Base-by-base conservation (phyloP, 2,329 filamentous ascomycete species). In the Monilinia fructigena region DNA sequence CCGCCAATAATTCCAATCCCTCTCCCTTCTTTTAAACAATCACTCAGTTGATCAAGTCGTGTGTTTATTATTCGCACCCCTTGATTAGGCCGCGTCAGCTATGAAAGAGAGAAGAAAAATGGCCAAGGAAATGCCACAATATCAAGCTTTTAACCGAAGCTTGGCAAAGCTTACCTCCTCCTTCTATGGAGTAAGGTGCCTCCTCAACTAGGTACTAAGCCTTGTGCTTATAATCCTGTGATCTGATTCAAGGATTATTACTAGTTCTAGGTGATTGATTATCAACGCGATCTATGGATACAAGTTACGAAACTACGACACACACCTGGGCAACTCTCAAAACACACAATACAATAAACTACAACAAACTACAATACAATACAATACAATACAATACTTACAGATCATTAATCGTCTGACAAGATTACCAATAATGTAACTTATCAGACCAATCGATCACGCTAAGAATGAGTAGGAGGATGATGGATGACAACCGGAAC, bases 1-100 rank as follows among this genome's bases (percentile, higher is more conserved):
- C 31, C 31, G 47, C 40, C 40, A 47, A 58, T 58, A n/a, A 45
- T 58, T 12, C 55, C 45, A 26, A 58, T 45, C 4, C 5, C 48
- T 4, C n/a, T 8, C 31, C 31, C 31, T 8, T 35, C 31, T 35
- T 6, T 35, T 8, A 35, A 35, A 35, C 7, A 35, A 7, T 8
- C 31, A 35, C 31, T 35, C 31, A 35, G 1, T 35, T 35, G 31
- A 7, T 56, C 35, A 23, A 47, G 26, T 35, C 55, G 42, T 48
- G 12, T 31, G 18, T 31, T 48, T 20, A 35, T 10, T 47, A n/a
- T 35, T 35, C 7, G 31, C 20, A 10, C 10, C 56, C 56, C 42
- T 60, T 48, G 56, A 47, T 60, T 50, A 28, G 42, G 56, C 42
- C 56, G 56, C 56, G 56, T 59, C 56, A 59, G 56, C 56, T 48